Evolutionary conservation across 768 basidiomycete genomes (phyloP), one percentile per base, ranked within the genome.

Genomic region (Lentinula guzmanii): DNA sequence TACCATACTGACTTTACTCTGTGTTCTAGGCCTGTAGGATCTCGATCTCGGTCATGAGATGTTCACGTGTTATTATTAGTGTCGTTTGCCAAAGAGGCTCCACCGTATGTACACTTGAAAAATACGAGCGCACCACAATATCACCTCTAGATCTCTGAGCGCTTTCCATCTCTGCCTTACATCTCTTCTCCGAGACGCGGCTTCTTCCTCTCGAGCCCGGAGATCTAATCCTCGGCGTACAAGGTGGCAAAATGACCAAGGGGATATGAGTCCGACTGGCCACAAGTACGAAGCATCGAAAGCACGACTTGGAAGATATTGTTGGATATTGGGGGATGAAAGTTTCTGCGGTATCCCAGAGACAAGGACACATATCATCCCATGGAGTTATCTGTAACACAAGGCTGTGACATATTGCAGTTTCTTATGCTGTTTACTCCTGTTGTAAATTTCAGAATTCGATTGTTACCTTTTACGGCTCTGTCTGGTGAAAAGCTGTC

Each of bases 31-130:
- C 31, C 72, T 77, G 59, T 79, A 76, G 78, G 70, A 74, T 5
- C 3, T 28, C 28, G 28, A 28, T 28, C 67, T 79, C 2, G 80
- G 80, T 0, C 77, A 81, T 60, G 67, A 70, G 67, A 70, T 82
- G 13, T 82, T 78, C 67, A 70, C 0, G 24, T 24, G 24, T 24
- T 24, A 24, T 24, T 24, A 24, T 24, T 24, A 24, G 24, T 24
- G 24, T 24, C 24, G 24, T 24, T 24, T 24, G 24, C 24, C 24
- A 24, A 24, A 24, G 24, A 24, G 24, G 24, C 24, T 24, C 24
- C 24, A 24, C 24, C 24, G 24, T 24, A 24, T 24, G 24, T 24
- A 24, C 24, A 24, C 24, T 24, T 24, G 24, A 28, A 28, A 28
- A 28, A 28, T 28, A 28, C 3, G 28, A 3, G 28, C 28, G 28